Conservation (phyloP, 2,329 filamentous ascomycete genomes). For the Eutypa lata region DNA sequence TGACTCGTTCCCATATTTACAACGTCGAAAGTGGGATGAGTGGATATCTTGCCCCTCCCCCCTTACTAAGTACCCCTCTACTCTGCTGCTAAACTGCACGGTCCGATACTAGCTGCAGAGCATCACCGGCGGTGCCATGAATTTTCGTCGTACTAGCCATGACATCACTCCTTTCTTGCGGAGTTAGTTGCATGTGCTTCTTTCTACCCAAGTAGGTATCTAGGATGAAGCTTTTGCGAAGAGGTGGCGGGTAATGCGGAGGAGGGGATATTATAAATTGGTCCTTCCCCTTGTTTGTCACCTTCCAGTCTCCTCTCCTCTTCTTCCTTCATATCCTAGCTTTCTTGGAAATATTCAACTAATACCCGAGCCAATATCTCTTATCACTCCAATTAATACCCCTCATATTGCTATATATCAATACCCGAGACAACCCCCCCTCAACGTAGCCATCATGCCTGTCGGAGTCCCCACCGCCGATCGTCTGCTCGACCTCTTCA, state of each 20-base stretch:
- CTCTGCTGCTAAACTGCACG: too few relatives aligned
- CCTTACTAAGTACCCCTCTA: too few relatives aligned
- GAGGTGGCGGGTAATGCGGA: neutral
- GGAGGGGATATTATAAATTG: neutral
- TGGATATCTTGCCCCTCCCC: too few relatives aligned
- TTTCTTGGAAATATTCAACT: neutral
- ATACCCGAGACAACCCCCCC: neutral
- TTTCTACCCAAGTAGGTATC: neutral
- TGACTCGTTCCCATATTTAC: too few relatives aligned
- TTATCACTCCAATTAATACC: neutral
- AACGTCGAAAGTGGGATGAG: too few relatives aligned
- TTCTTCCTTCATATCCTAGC: neutral
- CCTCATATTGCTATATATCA: neutral
- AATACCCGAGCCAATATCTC: too few relatives aligned
- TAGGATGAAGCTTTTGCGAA: neutral
- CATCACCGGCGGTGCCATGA: neutral
- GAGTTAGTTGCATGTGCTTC: neutral
- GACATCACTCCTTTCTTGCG: neutral
- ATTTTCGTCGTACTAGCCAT: neutral
- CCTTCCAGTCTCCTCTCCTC: neutral
- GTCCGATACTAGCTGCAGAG: too few relatives aligned
- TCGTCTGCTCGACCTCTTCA: slow-evolving; percentile 64
- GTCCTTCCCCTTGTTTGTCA: neutral
- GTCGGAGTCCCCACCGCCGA: slow-evolving; percentile 54
- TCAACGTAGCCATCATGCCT: slow-evolving; percentile 44